Percentiles rank a stretch among this genome's conserved stretches.
phyloP scores from a whole-genome alignment of 208 protist species.

The Crithidia sp. region DNA sequence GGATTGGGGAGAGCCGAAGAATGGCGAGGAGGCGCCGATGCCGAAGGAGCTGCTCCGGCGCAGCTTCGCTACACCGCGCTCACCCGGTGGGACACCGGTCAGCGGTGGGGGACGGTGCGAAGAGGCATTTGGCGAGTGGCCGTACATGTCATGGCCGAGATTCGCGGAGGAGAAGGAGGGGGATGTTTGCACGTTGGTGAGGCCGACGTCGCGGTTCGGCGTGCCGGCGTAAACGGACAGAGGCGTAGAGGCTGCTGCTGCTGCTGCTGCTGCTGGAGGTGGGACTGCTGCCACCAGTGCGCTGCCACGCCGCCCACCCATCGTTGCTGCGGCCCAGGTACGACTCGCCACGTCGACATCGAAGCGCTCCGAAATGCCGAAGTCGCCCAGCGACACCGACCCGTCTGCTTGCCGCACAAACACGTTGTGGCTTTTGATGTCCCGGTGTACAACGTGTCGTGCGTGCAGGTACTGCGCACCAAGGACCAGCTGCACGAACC shows the following conservation, averaged over 20 bases:
- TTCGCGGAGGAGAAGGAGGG: background rate
- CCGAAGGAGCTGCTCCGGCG: conserved; percentile 3
- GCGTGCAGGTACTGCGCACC: conserved; percentile 86
- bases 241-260: no score
- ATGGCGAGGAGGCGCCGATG: background rate
- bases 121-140: background rate
- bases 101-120: conserved; percentile 10
- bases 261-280: no score
- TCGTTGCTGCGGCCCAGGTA: conserved; percentile 21
- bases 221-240: background rate
- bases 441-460: conserved; percentile 81
- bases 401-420: conserved; percentile 66
- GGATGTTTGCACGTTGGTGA: background rate
- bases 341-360: conserved; percentile 48
- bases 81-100: no score
- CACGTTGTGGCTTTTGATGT: conserved; percentile 92
- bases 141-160: background rate
- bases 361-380: conserved; percentile 88
- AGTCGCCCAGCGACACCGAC: conserved; percentile 84
- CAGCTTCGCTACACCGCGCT: background rate
- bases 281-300: no score
- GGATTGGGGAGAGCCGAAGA: conserved; percentile 12
- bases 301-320: conserved; percentile 9
- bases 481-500: conserved; percentile 84
- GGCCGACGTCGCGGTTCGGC: background rate